Percentiles rank a stretch among this genome's conserved stretches.
Evolutionary conservation across 2,329 filamentous ascomycete genomes (phyloP).

Genomic region (Plectosphaerella plurivora): DNA sequence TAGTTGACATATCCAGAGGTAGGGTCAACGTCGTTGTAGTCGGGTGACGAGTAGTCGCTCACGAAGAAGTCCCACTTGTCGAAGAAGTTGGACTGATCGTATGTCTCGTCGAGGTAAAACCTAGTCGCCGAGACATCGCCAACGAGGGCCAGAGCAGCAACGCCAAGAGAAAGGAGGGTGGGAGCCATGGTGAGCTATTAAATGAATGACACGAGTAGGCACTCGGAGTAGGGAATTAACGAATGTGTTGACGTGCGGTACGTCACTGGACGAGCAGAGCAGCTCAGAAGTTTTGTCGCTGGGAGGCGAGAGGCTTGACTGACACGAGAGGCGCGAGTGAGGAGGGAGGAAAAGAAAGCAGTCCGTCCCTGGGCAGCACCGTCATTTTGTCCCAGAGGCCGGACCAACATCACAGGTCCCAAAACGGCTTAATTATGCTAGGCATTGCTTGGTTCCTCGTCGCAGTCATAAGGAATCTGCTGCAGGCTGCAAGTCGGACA

Average conservation of each 20-base stretch:
- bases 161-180: slow-evolving; percentile 33
- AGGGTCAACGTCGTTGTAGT: slow-evolving; percentile 40
- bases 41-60: slow-evolving; percentile 10
- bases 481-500: neutral
- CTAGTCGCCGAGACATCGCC: slow-evolving; percentile 24
- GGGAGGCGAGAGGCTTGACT: slow-evolving; percentile 10
- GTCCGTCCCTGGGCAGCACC: neutral
- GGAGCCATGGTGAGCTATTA: slow-evolving; percentile 30
- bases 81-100: slow-evolving; percentile 39
- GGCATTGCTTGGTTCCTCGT: too few species aligned
- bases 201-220: neutral
- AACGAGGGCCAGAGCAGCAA: slow-evolving; percentile 30
- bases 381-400: neutral
- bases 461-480: neutral
- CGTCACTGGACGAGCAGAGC: slow-evolving; percentile 35
- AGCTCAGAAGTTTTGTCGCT: slow-evolving; percentile 22
- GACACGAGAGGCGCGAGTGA: slow-evolving; percentile 5
- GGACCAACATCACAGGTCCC: neutral
- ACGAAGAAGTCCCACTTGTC: slow-evolving; percentile 40
- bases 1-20: slow-evolving; percentile 63
- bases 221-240: slow-evolving; percentile 14
- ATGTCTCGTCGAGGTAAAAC: slow-evolving; percentile 34
- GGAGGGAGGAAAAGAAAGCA: neutral
- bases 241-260: slow-evolving; percentile 39
- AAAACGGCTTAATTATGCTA: neutral